Conservation (phyloP, 306 rosid genomes). For the Pterocarpus santalinus region DNA sequence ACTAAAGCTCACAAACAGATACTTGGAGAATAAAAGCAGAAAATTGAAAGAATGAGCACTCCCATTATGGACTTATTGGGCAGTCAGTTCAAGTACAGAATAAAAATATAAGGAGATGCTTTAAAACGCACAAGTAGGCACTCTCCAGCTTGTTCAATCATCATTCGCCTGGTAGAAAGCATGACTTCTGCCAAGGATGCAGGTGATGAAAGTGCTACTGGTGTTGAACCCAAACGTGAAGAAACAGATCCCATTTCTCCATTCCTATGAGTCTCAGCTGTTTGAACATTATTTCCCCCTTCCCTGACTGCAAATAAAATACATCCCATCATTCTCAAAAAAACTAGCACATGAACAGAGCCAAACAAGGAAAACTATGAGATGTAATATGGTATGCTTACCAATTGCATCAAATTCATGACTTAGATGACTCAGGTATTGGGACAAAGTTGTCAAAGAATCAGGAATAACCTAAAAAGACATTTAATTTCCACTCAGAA, state of each 20-base stretch:
- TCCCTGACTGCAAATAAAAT: constrained; percentile 71
- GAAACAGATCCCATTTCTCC: constrained; percentile 64
- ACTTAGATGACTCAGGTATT: constrained; percentile 70
- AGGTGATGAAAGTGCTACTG: constrained; percentile 76
- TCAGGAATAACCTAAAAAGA: constrained; percentile 85
- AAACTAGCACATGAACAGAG: constrained; percentile 33
- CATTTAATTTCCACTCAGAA: constrained; percentile 7
- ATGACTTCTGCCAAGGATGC: constrained; percentile 89
- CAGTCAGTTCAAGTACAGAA: constrained; percentile 34
- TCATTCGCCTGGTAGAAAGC: constrained; percentile 79
- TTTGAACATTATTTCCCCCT: constrained; percentile 62
- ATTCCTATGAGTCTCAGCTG: constrained; percentile 50
- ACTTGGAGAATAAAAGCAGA: constrained; percentile 21
- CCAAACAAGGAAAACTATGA: constrained; percentile 40
- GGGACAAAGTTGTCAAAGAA: constrained; percentile 91
- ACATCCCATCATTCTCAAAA: constrained; percentile 44
- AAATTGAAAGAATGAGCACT: constrained; percentile 18
- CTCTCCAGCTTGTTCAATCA: constrained; percentile 74
- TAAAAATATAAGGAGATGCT: constrained; percentile 38
- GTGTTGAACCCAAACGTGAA: constrained; percentile 53
- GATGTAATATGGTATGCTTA: constrained; percentile 53
- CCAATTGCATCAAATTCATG: constrained; percentile 79
- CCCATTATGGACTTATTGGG: constrained; percentile 25
- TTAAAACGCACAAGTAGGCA: constrained; percentile 74
- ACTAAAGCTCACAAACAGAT: constrained; percentile 34